phyloP scores from a whole-genome alignment of 257 asterid genomes.

The Paraleonurus japonicus region DNA sequence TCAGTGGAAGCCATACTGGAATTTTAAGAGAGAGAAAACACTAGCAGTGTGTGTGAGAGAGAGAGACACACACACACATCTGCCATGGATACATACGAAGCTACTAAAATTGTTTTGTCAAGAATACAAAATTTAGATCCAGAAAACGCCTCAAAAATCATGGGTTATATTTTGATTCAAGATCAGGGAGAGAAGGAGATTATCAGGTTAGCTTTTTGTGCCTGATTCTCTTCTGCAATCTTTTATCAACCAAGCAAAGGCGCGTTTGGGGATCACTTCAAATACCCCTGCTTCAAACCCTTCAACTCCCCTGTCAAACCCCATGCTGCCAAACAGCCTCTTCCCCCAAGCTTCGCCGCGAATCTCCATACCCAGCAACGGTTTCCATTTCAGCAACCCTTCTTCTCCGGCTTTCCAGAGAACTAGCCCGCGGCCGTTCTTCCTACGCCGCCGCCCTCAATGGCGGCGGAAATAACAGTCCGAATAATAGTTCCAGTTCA shows the following conservation, averaged over 20 bases:
- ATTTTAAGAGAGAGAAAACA: neutral
- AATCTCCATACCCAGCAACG: constrained; percentile 59
- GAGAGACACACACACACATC: too few species aligned
- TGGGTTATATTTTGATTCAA: constrained; percentile 83
- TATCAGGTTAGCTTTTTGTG: constrained; percentile 77
- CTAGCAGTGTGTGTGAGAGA: neutral
- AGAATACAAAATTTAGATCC: constrained; percentile 86
- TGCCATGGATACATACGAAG: constrained; percentile 86
- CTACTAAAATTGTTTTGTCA: constrained; percentile 75
- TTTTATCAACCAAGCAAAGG: constrained; percentile 56
- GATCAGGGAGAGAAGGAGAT: constrained; percentile 93
- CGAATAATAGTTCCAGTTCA: constrained; percentile 35
- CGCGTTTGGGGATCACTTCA: constrained; percentile 44
- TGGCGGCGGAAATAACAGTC: constrained; percentile 19
- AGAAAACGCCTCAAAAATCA: constrained; percentile 86
- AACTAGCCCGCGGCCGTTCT: constrained; percentile 56
- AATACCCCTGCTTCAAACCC: constrained; percentile 1
- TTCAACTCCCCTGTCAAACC: constrained; percentile 28
- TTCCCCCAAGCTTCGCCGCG: constrained; percentile 56
- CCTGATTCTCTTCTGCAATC: constrained; percentile 59
- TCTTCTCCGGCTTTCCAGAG: constrained; percentile 45
- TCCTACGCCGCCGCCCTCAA: constrained; percentile 77
- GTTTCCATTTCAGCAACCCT: constrained; percentile 52
- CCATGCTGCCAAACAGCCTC: constrained; percentile 38
- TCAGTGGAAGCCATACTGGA: too few species aligned